These are phyloP conservation scores for Colletotrichum limetticola DNA, from an alignment of 2,329 filamentous ascomycete genomes.

Conservation along the genomic window DNA sequence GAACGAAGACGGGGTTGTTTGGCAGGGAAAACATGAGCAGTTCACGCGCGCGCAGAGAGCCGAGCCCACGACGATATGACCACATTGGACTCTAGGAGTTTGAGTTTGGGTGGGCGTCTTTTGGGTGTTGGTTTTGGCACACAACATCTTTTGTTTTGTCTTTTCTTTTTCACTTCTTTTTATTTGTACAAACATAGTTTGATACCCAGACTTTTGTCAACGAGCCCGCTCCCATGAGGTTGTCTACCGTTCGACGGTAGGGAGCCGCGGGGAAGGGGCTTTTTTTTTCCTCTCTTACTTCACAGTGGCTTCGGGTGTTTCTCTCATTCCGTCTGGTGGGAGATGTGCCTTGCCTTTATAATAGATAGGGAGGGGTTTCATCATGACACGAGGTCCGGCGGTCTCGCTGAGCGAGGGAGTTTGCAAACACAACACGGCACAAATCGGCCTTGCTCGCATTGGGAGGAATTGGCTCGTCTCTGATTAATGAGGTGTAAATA, in stretches of 20 bases:
- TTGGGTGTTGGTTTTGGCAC: not conserved
- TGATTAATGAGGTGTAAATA: conserved; percentile 9
- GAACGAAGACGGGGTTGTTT: not conserved
- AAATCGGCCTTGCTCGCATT: not conserved
- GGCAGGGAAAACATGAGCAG: not conserved
- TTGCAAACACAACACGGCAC: not conserved
- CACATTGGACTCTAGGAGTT: conserved; percentile 17
- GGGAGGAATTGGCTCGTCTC: no score
- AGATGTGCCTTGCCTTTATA: not conserved
- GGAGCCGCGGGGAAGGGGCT: not conserved
- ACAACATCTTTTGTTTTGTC: not conserved
- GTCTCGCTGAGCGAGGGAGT: not conserved
- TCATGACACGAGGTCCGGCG: not conserved
- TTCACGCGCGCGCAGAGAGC: not conserved
- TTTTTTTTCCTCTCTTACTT: not conserved
- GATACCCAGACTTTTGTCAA: conserved; percentile 32
- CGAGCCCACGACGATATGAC: conserved; percentile 29
- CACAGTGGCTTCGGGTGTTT: not conserved
- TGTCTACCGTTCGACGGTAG: not conserved
- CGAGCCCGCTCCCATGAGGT: not conserved
- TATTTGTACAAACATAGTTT: conserved; percentile 31
- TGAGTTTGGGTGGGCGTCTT: conserved; percentile 15
- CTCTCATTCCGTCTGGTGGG: not conserved
- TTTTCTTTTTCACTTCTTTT: conserved; percentile 2
- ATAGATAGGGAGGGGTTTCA: not conserved